A percentile compares a stretch with the other conserved stretches of the same genome.
These are phyloP conservation scores for Pseudogymnoascus sp. DNA, from an alignment of 2,329 filamentous ascomycete species.

Conservation along the genomic window DNA sequence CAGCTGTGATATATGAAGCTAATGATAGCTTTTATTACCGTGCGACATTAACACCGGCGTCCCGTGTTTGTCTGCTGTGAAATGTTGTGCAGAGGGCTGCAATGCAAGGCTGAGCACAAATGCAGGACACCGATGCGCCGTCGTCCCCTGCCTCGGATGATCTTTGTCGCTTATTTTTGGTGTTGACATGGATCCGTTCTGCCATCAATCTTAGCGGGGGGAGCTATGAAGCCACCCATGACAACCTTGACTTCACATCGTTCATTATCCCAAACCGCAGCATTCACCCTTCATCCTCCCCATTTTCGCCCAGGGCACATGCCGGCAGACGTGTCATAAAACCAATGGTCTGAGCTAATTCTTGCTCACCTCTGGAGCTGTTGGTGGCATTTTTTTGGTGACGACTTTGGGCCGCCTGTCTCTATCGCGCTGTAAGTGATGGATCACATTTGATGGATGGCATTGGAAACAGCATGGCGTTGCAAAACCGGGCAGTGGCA, in stretches of 20 bases:
- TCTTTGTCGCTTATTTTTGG: constrained; percentile 6
- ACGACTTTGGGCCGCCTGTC: neutral
- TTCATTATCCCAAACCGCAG: neutral
- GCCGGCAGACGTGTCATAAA: constrained; percentile 2
- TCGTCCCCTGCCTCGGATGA: constrained; percentile 7
- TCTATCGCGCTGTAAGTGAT: neutral
- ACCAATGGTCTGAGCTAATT: constrained; percentile 7
- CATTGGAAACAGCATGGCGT: neutral
- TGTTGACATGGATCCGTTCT: constrained; percentile 2
- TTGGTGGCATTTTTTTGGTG: neutral
- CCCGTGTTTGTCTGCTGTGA: constrained; percentile 6
- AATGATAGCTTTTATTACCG: neutral
- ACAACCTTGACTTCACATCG: constrained; percentile 6
- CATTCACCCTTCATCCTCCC: neutral
- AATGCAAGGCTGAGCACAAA: neutral
- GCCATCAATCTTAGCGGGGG: constrained; percentile 1
- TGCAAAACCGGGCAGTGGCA: neutral
- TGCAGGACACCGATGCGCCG: neutral
- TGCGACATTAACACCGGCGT: neutral
- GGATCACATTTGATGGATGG: neutral
- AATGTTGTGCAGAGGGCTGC: neutral
- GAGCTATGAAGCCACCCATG: neutral
- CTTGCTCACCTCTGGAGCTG: neutral
- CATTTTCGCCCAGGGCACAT: neutral
- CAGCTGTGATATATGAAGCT: neutral